Evolutionary conservation across 2,329 filamentous ascomycete genomes (phyloP).

Genomic region (Fusarium falciforme): DNA sequence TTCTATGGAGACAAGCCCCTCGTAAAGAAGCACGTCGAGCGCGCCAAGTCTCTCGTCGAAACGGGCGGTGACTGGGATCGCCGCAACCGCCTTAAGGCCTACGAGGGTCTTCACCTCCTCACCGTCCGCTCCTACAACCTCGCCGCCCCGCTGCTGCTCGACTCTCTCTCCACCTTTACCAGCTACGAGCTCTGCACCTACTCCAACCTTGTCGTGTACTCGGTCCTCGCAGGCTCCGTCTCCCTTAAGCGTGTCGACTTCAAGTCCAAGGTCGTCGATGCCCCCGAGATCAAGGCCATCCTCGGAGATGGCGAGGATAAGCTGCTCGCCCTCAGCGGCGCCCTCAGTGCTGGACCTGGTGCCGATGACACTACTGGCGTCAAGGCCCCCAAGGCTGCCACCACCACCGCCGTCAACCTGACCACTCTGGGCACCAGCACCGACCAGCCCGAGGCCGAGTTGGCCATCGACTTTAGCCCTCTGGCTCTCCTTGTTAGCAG

Average conservation of each 20-base stretch:
- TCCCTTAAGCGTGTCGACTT: conserved; percentile 97
- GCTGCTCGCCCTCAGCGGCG: conserved; percentile 82
- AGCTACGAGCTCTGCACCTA: conserved; percentile 99
- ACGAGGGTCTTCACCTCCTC: conserved; percentile 93
- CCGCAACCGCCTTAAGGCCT: conserved; percentile 97
- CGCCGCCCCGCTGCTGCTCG: conserved; percentile 91
- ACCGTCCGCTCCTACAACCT: conserved; percentile 91
- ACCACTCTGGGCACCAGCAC: conserved; percentile 80
- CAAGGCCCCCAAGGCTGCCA: conserved; percentile 61
- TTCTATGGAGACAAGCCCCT: conserved; percentile 95
- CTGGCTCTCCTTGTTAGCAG: conserved; percentile 90
- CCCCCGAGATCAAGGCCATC: conserved; percentile 97
- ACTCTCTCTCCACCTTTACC: conserved; percentile 97
- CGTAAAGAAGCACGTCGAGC: conserved; percentile 93
- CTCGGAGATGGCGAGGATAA: conserved; percentile 91
- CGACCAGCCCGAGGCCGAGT: conserved; percentile 82
- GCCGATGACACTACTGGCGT: conserved; percentile 81
- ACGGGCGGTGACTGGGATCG: conserved; percentile 98
- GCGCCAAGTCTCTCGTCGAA: conserved; percentile 90
- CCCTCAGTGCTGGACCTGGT: conserved; percentile 82
- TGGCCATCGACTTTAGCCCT: conserved; percentile 87
- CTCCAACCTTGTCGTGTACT: conserved; percentile 93
- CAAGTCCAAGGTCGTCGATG: conserved; percentile 98
- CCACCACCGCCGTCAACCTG: conserved; percentile 83
- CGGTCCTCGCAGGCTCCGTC: conserved; percentile 92